Percentiles rank a stretch among this genome's conserved stretches.
Conservation (phyloP, 2,329 filamentous ascomycete genomes). For the Hymenoscyphus salicellus region DNA sequence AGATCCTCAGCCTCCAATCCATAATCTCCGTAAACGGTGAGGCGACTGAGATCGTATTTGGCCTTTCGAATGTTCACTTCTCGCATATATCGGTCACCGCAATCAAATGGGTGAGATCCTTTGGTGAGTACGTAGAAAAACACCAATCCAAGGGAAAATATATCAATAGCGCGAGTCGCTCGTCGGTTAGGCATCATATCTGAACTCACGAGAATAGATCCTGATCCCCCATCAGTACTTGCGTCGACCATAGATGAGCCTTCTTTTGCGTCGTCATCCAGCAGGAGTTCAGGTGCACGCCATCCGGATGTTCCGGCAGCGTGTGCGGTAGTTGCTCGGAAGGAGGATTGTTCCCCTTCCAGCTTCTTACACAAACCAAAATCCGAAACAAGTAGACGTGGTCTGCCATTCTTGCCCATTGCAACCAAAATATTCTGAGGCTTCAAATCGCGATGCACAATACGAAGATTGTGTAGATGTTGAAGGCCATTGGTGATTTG, state of each 20-base stretch:
- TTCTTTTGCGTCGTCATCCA: slow-evolving; percentile 68
- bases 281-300: slow-evolving; percentile 90
- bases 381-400: slow-evolving; percentile 92
- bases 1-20: slow-evolving; percentile 84
- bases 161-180: slow-evolving; percentile 93
- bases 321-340: slow-evolving; percentile 89
- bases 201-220: slow-evolving; percentile 54
- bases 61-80: slow-evolving; percentile 97
- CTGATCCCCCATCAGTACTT: slow-evolving; percentile 59
- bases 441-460: slow-evolving; percentile 95
- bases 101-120: slow-evolving; percentile 89
- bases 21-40: slow-evolving; percentile 77
- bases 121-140: slow-evolving; percentile 98
- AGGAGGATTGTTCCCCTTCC: slow-evolving; percentile 89
- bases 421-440: slow-evolving; percentile 94
- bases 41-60: slow-evolving; percentile 66
- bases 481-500: slow-evolving; percentile 88
- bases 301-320: slow-evolving; percentile 92
- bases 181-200: slow-evolving; percentile 65
- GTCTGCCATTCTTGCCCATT: slow-evolving; percentile 64
- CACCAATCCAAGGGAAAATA: slow-evolving; percentile 95
- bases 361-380: slow-evolving; percentile 98
- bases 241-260: slow-evolving; percentile 46
- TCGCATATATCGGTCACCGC: slow-evolving; percentile 89
- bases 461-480: slow-evolving; percentile 85